These are phyloP conservation scores for Monilinia vaccinii-corymbosi DNA, from an alignment of 2,329 filamentous ascomycete genomes.

Conservation along the genomic window DNA sequence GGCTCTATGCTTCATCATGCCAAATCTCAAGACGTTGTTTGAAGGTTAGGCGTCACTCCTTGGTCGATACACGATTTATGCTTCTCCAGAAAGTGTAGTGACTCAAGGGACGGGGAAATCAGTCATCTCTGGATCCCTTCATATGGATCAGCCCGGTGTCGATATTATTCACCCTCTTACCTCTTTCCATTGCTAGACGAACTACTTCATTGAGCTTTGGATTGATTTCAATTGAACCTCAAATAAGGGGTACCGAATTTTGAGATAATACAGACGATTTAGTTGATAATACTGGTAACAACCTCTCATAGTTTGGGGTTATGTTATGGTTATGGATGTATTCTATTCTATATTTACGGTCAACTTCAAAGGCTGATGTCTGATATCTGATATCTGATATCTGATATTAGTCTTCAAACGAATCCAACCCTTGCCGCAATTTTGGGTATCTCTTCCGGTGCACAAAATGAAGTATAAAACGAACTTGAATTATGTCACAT, in stretches of 20 bases:
- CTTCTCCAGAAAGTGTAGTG: background rate
- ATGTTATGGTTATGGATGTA: background rate
- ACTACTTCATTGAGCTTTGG: background rate
- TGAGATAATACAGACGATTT: background rate
- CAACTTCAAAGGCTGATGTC: background rate
- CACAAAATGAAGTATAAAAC: background rate
- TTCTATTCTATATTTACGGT: background rate
- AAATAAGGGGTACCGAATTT: background rate
- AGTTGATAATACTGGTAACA: background rate
- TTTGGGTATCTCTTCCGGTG: background rate
- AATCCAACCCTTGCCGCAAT: background rate
- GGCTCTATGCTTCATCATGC: background rate
- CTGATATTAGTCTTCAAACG: background rate
- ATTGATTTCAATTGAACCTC: background rate
- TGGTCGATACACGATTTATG: background rate
- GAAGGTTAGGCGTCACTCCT: background rate
- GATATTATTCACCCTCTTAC: background rate
- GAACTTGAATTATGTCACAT: background rate
- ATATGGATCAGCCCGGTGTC: background rate
- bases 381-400: no score
- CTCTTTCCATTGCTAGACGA: background rate
- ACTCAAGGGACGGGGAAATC: background rate
- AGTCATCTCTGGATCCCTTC: background rate
- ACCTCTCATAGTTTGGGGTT: background rate
- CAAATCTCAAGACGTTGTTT: background rate